Evolutionary conservation across 1,284 basidiomycete genomes (phyloP), one percentile per base, ranked within the genome.

Genomic region (Psilocybe mexicana): DNA sequence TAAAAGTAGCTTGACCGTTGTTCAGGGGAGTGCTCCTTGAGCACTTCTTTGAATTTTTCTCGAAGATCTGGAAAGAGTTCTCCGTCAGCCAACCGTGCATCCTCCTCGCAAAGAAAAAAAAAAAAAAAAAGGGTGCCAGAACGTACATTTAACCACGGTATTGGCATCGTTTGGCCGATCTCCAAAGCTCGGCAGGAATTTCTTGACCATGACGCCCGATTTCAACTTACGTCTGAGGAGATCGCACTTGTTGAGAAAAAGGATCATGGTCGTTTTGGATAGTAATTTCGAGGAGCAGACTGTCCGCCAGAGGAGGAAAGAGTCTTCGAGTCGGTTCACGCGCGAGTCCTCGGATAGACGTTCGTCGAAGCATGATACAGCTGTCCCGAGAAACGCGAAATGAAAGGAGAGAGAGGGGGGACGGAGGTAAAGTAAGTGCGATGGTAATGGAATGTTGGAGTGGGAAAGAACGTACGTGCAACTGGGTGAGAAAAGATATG

Each of bases 231-330:
- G 73, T 61, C 79, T 73, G 6, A 90, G 72, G 45, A 89, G 71
- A 64, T 88, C 86, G 63, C 76, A 82, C 67, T 88, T 88, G 70
- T 88, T 88, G 63, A 88, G 75, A 72, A 88, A 88, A 35, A 87
- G 72, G 49, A 88, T 79, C 57, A 88, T 70, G 44, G 80, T 81
- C 10, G 80, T 78, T 52, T 79, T 78, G n/a, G 77, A 72, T 26
- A 89, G 79, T 1, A 88, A 73, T 61, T 79, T 82, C 23, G 81
- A 79, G 11, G 76, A 72, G 62, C 81, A 81, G 47, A 89, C 79
- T 1, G 75, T 73, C 52, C 78, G 78, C 86, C 86, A 89, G 35
- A 89, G 77, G 18, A 83, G 70, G 69, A 87, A 80, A 1, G 87
- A 85, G 65, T 89, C 87, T 63, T 87, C 83, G 23, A 88, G 78